phyloP scores from a whole-genome alignment of 495 filamentous ascomycete species.

The Neurospora hispaniola region DNA sequence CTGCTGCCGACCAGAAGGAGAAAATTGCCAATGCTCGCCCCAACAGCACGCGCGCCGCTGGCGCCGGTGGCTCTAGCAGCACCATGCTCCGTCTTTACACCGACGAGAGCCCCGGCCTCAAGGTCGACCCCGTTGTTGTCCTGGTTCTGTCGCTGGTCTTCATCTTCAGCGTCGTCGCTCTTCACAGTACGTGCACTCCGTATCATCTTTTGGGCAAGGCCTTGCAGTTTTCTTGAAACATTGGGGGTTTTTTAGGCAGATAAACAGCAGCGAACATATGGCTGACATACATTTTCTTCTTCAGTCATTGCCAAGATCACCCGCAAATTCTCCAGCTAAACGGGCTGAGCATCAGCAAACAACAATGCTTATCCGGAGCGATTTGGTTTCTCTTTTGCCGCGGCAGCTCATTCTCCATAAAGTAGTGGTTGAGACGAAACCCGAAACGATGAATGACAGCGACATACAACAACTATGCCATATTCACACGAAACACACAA shows the following conservation, averaged over 20 bases:
- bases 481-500: neutral
- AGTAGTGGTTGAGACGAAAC: neutral
- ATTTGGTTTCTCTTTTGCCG: neutral
- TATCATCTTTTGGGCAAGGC: neutral
- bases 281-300: conserved; percentile 7
- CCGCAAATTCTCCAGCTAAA: conserved; percentile 71
- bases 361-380: neutral
- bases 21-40: conserved; percentile 85
- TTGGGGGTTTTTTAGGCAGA: neutral
- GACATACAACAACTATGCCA: neutral
- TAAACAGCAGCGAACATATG: neutral
- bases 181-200: conserved; percentile 65
- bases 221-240: neutral
- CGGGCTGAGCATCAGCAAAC: neutral
- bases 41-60: conserved; percentile 81
- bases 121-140: conserved; percentile 95
- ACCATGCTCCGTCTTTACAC: conserved; percentile 99
- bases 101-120: conserved; percentile 89
- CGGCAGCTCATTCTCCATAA: neutral
- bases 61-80: conserved; percentile 89
- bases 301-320: conserved; percentile 95
- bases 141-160: conserved; percentile 90
- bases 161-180: conserved; percentile 94
- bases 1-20: conserved; percentile 91
- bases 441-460: neutral